Evolutionary conservation across 176 grass and related monocot species (phyloP), one percentile per base, ranked within the genome.

Genomic region (Miscanthus lutarioriparius): DNA sequence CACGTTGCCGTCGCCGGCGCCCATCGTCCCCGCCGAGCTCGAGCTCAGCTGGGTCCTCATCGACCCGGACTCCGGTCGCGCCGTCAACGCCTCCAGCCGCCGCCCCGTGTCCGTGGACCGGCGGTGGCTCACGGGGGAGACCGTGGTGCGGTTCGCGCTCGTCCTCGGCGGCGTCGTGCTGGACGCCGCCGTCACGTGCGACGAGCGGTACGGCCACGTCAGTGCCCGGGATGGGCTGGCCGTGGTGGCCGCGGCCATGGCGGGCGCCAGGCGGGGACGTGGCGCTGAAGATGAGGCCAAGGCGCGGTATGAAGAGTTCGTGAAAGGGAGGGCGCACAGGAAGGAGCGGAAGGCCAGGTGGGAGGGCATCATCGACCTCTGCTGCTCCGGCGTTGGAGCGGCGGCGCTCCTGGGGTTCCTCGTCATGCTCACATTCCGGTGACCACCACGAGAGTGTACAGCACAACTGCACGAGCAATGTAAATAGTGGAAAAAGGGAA

Each of bases 61-160:
- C 28, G 28, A 30, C 28, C 28, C 28, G 2, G 28, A 1, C 1
- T 30, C 28, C 28, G 28, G 28, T 2, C 28, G 28, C 28, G 28
- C 28, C 2, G 30, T 93, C 15, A 95, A 88, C 79, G 79, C 82
- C 7, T 88, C 92, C 0, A 93, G 91, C 76, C 84, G 89, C 32
- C 76, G 82, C 1, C 91, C 92, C 2, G 95, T 95, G 0, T 11
- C 80, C 36, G 86, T 92, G 0, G 83, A 92, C 36, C 87, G 89
- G 51, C 80, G 73, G 36, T 95, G 91, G 96, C 64, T 89, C 74
- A 95, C 87, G 6, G 84, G 77, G 11, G 93, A 95, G 76, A 83
- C 78, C 17, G 30, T 94, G 15, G 78, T 65, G n/a, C 83, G 87
- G 49, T 98, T 95, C 91, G 40, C 89, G 12, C 64, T 87, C 7